Percentiles rank a stretch among this genome's conserved stretches.
Conservation (phyloP, 495 filamentous ascomycete species). For the Aspergillus egyptiacus region DNA sequence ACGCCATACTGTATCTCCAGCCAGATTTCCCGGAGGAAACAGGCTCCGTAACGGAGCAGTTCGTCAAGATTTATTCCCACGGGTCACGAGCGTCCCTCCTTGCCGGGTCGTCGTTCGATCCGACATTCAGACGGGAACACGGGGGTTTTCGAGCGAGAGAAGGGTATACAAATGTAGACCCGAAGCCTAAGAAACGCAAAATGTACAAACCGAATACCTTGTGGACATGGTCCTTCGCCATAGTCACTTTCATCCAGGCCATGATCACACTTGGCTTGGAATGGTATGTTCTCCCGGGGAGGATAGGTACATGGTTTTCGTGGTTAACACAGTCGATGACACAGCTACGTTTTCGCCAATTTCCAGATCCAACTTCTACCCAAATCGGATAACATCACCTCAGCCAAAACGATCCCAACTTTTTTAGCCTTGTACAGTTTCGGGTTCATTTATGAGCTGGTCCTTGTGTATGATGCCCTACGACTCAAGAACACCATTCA, state of each 20-base stretch:
- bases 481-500: constrained; percentile 97
- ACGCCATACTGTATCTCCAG: constrained; percentile 36
- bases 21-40: constrained; percentile 22
- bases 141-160: constrained; percentile 53
- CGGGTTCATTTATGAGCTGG: constrained; percentile 84
- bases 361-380: constrained; percentile 64
- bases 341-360: constrained; percentile 44
- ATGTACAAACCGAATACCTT: constrained; percentile 70
- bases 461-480: constrained; percentile 88
- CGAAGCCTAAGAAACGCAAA: constrained; percentile 23
- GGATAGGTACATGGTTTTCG: neutral
- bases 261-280: constrained; percentile 75
- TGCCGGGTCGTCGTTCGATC: constrained; percentile 52
- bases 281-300: constrained; percentile 55
- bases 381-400: constrained; percentile 30
- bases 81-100: constrained; percentile 60
- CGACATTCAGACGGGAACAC: constrained; percentile 39
- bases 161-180: constrained; percentile 42
- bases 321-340: constrained; percentile 10
- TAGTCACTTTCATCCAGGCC: constrained; percentile 68
- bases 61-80: constrained; percentile 56
- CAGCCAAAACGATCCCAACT: constrained; percentile 67
- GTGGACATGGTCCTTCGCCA: constrained; percentile 86
- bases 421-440: constrained; percentile 97
- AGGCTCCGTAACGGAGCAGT: constrained; percentile 42